Percentiles rank a stretch among this genome's conserved stretches.
These are phyloP conservation scores for Exophiala oligosperma DNA, from an alignment of 2,329 filamentous ascomycete genomes.

Conservation along the genomic window DNA sequence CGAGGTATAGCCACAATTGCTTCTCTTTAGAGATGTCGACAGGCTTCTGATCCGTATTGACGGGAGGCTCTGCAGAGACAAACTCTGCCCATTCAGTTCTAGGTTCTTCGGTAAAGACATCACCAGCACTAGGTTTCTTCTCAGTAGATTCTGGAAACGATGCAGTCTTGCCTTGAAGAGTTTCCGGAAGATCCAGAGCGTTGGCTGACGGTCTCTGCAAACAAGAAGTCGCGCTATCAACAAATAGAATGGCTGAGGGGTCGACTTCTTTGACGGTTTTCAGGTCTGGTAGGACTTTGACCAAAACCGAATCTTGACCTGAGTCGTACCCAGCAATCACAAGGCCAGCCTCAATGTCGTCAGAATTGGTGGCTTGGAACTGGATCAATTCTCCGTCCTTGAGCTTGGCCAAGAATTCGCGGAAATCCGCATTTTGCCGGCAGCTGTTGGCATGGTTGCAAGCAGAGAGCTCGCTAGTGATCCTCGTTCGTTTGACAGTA, in stretches of 20 bases:
- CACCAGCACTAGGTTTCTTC: conserved; percentile 33
- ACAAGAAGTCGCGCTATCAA: conserved; percentile 50
- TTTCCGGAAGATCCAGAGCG: conserved; percentile 47
- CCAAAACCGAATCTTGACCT: conserved; percentile 65
- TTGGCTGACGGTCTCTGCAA: conserved; percentile 46
- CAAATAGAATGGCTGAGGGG: conserved; percentile 50
- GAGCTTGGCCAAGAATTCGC: conserved; percentile 66
- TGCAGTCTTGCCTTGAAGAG: conserved; percentile 46
- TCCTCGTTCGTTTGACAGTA: conserved; percentile 77
- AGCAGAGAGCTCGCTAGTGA: conserved; percentile 65
- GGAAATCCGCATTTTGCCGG: conserved; percentile 33
- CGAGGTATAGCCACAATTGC: conserved; percentile 86
- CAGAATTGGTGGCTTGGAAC: conserved; percentile 71
- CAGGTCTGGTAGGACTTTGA: conserved; percentile 84
- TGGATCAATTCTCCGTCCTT: conserved; percentile 78
- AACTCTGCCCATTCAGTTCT: conserved; percentile 73
- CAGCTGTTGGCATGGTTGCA: conserved; percentile 41
- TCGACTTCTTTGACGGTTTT: conserved; percentile 66
- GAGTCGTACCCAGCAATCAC: conserved; percentile 77
- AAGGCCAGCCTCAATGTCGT: conserved; percentile 84
- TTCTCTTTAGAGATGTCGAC: conserved; percentile 71
- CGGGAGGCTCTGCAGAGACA: conserved; percentile 58
- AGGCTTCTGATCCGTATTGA: conserved; percentile 63
- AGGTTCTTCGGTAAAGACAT: conserved; percentile 43
- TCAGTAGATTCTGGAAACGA: conserved; percentile 31